A percentile compares a stretch with the other conserved stretches of the same genome.
These are phyloP conservation scores for Mallotus japonicus DNA, from an alignment of 441 rosid genomes.

Conservation along the genomic window DNA sequence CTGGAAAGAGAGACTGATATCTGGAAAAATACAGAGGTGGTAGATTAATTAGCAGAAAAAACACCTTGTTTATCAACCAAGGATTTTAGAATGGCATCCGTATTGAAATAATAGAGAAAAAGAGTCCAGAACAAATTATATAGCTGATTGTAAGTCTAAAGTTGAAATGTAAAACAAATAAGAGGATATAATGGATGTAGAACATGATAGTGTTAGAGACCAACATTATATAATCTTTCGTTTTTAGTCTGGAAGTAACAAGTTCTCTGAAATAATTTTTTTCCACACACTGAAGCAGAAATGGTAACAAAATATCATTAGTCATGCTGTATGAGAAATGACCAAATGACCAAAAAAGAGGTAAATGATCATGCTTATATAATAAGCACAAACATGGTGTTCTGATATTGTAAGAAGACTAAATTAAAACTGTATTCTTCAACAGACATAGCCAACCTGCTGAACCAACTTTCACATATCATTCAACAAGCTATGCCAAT, in stretches of 20 bases:
- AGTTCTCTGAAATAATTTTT: not conserved
- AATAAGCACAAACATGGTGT: not conserved
- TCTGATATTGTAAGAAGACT: not conserved
- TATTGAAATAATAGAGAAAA: not conserved
- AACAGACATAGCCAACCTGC: not conserved
- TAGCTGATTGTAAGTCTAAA: not conserved
- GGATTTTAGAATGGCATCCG: not conserved
- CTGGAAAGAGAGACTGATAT: constrained; percentile 72
- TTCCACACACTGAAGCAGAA: not conserved
- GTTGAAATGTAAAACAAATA: not conserved
- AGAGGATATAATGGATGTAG: not conserved
- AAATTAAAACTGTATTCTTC: not conserved
- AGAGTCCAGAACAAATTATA: not conserved
- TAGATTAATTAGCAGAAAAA: not conserved
- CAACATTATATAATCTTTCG: not conserved
- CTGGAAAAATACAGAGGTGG: constrained; percentile 38
- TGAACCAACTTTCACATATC: too few species aligned
- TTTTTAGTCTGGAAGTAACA: not conserved
- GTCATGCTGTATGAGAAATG: not conserved
- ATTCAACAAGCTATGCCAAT: too few species aligned
- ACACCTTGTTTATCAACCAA: not conserved
- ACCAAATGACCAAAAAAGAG: not conserved
- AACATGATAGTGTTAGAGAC: not conserved
- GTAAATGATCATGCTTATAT: not conserved
- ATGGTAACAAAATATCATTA: not conserved